A percentile compares a stretch with the other conserved stretches of the same genome.
phyloP scores from a whole-genome alignment of 768 basidiomycete species.

The Amanita fuliginea region DNA sequence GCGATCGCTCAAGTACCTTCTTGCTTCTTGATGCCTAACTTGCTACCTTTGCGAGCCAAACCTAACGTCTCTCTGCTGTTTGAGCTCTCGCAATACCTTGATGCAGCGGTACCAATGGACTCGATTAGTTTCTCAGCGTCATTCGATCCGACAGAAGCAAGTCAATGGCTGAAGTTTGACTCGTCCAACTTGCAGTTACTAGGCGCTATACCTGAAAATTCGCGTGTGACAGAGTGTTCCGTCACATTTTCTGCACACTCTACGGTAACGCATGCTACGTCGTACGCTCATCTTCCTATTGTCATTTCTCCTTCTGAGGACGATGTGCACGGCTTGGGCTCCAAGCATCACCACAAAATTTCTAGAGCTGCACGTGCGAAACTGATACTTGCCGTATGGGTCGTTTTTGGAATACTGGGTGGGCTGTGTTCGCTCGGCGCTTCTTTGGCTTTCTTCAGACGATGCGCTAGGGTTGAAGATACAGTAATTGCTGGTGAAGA shows the following conservation, averaged over 20 bases:
- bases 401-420: slow-evolving; percentile 55
- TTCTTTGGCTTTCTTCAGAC: slow-evolving; percentile 43
- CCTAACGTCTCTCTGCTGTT: slow-evolving; percentile 43
- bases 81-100: slow-evolving; percentile 43
- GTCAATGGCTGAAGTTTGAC: slow-evolving; percentile 45
- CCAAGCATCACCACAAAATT: slow-evolving; percentile 17
- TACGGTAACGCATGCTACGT: slow-evolving; percentile 53
- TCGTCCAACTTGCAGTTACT: slow-evolving; percentile 29
- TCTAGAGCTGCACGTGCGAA: slow-evolving; percentile 33
- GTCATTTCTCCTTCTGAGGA: slow-evolving; percentile 28
- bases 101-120: slow-evolving; percentile 29
- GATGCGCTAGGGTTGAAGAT: slow-evolving; percentile 48
- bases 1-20: slow-evolving; percentile 59
- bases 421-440: slow-evolving; percentile 43
- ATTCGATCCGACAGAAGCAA: slow-evolving; percentile 39
- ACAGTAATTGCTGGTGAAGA: slow-evolving; percentile 51
- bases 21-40: slow-evolving; percentile 48
- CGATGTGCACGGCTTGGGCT: slow-evolving; percentile 24
- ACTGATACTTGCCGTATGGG: slow-evolving; percentile 45
- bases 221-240: slow-evolving; percentile 27
- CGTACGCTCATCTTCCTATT: slow-evolving; percentile 49
- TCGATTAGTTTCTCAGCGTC: slow-evolving; percentile 45
- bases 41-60: slow-evolving; percentile 46
- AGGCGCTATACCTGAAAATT: slow-evolving; percentile 45
- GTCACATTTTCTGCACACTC: slow-evolving; percentile 64